Evolutionary conservation across 192 early-diverging fungal genomes (phyloP), one percentile per base, ranked within the genome.

Genomic region (Coemansia reversa): DNA sequence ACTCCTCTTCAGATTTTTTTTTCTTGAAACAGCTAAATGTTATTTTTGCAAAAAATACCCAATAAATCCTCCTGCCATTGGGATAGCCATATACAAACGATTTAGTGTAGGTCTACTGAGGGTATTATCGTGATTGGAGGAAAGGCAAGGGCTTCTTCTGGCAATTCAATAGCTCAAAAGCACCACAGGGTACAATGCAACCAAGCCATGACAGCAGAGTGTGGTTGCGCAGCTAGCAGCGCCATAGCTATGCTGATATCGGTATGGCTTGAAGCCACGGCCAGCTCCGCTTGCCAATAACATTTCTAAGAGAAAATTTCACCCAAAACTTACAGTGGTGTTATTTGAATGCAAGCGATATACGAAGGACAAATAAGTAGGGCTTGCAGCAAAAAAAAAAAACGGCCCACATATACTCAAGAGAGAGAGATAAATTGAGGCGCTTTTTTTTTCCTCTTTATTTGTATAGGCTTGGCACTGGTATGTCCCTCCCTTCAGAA

Each of bases 391-490:
- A 32, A 1, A 27, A 53, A 1, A 27, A 53, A 52, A 51, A 59
- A 33, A 23, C 35, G 19, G 25, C 19, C 27, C 3, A 5, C 14
- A 45, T 45, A 62, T 62, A 32, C 19, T 5, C 52, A 7, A 35
- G 61, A 23, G 52, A 35, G 61, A 23, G 52, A 52, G n/a, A 62
- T 20, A 29, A 69, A 62, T 68, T 56, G 67, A 69, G 67, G 67
- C 60, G 53, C 51, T 52, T 19, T 2, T 62, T 16, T 8, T 39
- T 45, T 52, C n/a, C 1, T 62, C 6, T 8, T 39, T 45, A 20
- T 62, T 50, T 39, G 56, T 60, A 42, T 66, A 23, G 22, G 33
- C 58, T 61, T 65, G 69, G 69, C 57, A 54, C 61, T 52, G 47
- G 24, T 33, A 23, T 45, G 42, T 60, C 48, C 25, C 39, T 53